These are phyloP conservation scores for Penicillium polonicum DNA, from an alignment of 2,329 filamentous ascomycete species.

Conservation along the genomic window DNA sequence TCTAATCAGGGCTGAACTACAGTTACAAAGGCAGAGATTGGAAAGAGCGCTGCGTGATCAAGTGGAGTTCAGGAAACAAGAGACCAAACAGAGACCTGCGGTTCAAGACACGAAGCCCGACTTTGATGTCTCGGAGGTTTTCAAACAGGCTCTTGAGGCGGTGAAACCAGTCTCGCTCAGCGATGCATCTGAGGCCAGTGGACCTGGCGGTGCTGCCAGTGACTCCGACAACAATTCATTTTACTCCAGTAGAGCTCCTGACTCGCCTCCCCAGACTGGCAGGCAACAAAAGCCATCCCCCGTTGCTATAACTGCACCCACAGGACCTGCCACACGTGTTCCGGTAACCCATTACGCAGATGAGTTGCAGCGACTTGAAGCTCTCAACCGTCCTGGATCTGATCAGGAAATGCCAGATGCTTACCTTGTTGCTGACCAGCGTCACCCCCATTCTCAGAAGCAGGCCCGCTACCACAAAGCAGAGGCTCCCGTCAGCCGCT, in stretches of 20 bases:
- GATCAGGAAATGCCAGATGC: constrained; percentile 42
- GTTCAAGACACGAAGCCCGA: constrained; percentile 58
- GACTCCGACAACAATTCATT: constrained; percentile 93
- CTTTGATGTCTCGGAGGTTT: constrained; percentile 70
- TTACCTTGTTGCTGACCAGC: constrained; percentile 41
- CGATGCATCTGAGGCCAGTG: constrained; percentile 53
- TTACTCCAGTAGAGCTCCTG: constrained; percentile 87
- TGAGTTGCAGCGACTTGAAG: constrained; percentile 40
- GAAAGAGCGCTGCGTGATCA: constrained; percentile 77
- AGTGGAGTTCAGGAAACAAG: constrained; percentile 61
- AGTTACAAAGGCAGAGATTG: constrained; percentile 75
- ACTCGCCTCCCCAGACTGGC: constrained; percentile 60
- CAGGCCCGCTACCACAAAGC: constrained; percentile 27
- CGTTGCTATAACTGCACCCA: constrained; percentile 30
- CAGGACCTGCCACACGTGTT: constrained; percentile 35
- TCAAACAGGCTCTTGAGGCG: constrained; percentile 67
- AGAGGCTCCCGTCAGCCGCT: constrained; percentile 20
- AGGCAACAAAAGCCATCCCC: constrained; percentile 34
- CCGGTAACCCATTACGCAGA: constrained; percentile 35
- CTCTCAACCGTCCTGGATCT: constrained; percentile 37
- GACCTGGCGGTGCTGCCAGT: constrained; percentile 61
- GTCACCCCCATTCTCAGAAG: constrained; percentile 31
- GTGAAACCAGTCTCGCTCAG: constrained; percentile 67
- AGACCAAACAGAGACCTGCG: constrained; percentile 50
- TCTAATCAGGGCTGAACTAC: constrained; percentile 76